phyloP scores from a whole-genome alignment of 208 protist species.

The Leishmania aethiopica region DNA sequence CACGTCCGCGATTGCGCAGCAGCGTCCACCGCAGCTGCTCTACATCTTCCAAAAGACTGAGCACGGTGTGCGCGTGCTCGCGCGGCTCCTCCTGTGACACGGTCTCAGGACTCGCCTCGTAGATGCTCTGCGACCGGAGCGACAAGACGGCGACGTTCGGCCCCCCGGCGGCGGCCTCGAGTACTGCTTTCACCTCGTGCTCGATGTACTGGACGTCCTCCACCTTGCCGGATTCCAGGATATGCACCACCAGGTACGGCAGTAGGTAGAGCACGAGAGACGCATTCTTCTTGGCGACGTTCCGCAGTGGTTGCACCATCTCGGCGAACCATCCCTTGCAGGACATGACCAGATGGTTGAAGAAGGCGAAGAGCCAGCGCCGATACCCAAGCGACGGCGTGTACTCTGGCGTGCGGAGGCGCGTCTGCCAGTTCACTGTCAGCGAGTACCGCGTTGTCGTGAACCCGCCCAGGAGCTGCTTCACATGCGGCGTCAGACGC shows the following conservation, averaged over 20 bases:
- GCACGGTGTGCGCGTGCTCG: conserved; percentile 76
- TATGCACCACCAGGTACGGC: conserved; percentile 74
- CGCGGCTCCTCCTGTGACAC: conserved; percentile 34
- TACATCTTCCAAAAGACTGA: conserved; percentile 74
- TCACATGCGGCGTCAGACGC: conserved; percentile 46
- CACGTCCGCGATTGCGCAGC: conserved; percentile 27
- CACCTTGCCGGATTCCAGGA: conserved; percentile 45
- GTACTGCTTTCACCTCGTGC: conserved; percentile 52
- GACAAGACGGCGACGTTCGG: conserved; percentile 16
- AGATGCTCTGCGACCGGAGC: conserved; percentile 51
- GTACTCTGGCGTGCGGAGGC: conserved; percentile 68
- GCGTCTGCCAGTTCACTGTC: conserved; percentile 42
- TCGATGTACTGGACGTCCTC: conserved; percentile 43
- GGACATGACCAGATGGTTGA: conserved; percentile 56
- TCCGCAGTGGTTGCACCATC: conserved; percentile 74
- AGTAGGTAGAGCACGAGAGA: conserved; percentile 67
- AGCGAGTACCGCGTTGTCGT: conserved; percentile 74
- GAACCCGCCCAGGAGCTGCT: conserved; percentile 74
- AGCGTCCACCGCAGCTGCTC: conserved; percentile 61
- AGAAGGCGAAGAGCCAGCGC: conserved; percentile 73
- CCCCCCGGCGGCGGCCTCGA: conserved; percentile 27
- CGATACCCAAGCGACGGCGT: conserved; percentile 48
- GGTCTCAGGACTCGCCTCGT: conserved; percentile 12
- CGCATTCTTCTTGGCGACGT: conserved; percentile 81
- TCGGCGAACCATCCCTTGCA: conserved; percentile 61